Base-by-base conservation (phyloP, 495 filamentous ascomycete genomes). In the Hapsidospora chrysogenum region DNA sequence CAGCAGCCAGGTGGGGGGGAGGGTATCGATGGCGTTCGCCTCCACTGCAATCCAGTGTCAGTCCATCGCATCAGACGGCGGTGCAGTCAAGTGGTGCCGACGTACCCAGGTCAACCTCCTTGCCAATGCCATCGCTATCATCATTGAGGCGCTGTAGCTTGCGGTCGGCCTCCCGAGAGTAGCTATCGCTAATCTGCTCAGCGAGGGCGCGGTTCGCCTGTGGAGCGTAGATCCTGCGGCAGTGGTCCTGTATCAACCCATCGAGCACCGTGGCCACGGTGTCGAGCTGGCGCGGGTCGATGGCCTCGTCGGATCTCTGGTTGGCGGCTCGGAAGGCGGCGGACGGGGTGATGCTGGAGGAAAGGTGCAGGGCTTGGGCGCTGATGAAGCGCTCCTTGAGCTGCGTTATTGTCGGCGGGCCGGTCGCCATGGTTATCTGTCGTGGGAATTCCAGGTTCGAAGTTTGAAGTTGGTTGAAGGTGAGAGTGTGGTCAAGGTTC, bases 121-220 rank as follows among this genome's bases (percentile, higher is more conserved):
- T 36, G 11, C 46, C 54, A 29, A 53, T 35, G 10, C 41, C 48
- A 18, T 58, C 49, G 4, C 39, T 61, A 4, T 60, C 68, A 17
- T 61, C 51, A 31, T 66, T 64, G 3, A 57, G 52, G 5, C 52
- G 64, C 31, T 53, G 61, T 13, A 58, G 60, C 2, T 57, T 57
- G 0, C 49, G 56, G 1, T 48, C 57, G 20, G 34, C 54, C 35
- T 42, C 52, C 30, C 54, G 58, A 17, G 64, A 74, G 47, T 87
- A 89, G 34, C 86, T 53, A 34, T 55, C 58, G 44, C 85, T 74
- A 29, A 92, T 75, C 60, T 92, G 82, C 53, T 85, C 78, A 16
- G 80, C 83, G 27, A 92, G 69, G 56, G 85, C 78, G 23, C 81
- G 70, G 37, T 75, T 71, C 0, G 79, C 73, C 44, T 86, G 80